Evolutionary conservation across 2,329 filamentous ascomycete species (phyloP).

Genomic region (Venturia oleaginea): DNA sequence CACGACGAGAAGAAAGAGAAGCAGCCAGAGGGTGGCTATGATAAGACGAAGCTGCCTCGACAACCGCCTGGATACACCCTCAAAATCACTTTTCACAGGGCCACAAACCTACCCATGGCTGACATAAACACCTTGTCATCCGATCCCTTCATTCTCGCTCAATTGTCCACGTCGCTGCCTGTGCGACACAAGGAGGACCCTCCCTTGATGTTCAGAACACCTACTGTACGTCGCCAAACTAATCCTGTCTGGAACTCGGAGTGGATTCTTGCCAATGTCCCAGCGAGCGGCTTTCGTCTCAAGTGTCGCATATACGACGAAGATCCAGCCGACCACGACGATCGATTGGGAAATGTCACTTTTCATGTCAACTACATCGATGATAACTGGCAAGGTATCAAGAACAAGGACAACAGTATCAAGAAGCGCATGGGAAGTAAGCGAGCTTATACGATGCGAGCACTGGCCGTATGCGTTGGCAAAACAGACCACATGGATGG

Average conservation of each 20-base stretch:
- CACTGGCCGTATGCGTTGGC: conserved; percentile 54
- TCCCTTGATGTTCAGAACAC: conserved; percentile 62
- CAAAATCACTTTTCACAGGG: conserved; percentile 74
- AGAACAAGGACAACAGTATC: conserved; percentile 56
- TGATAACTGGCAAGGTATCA: conserved; percentile 60
- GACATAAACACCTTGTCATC: conserved; percentile 70
- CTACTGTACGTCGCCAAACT: conserved; percentile 61
- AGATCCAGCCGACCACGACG: conserved; percentile 76
- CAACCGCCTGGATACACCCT: conserved; percentile 73
- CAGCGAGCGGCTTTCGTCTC: conserved; percentile 67
- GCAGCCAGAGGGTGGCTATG: conserved; percentile 66
- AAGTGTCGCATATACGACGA: conserved; percentile 88
- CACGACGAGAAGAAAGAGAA: conserved; percentile 13
- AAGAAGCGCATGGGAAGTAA: conserved; percentile 84
- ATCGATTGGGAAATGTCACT: conserved; percentile 79
- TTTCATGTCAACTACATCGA: conserved; percentile 52
- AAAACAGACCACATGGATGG: conserved; percentile 59
- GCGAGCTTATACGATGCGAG: conserved; percentile 69
- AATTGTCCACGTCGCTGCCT: conserved; percentile 61
- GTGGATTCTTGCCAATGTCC: conserved; percentile 85
- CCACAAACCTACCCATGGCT: conserved; percentile 70
- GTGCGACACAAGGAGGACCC: conserved; percentile 82
- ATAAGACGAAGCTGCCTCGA: conserved; percentile 65
- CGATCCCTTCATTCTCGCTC: conserved; percentile 73
- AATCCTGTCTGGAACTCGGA: conserved; percentile 75